Evolutionary conservation across 1,284 basidiomycete genomes (phyloP).

Genomic region (Ustilago xerochloae): DNA sequence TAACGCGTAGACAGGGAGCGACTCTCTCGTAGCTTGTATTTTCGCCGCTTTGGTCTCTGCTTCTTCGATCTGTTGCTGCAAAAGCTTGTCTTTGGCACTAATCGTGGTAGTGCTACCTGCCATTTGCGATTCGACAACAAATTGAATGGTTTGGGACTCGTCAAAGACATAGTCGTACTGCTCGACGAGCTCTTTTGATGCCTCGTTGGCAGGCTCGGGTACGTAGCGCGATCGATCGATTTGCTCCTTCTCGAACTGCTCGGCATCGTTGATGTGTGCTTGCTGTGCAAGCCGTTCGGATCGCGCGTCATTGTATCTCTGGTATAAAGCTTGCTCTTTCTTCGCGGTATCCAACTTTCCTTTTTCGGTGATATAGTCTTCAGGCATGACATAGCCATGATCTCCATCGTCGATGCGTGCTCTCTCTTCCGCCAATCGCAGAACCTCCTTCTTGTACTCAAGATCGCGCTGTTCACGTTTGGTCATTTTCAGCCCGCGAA

Average conservation of each 20-base stretch:
- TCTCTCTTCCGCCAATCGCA: constrained; percentile 91
- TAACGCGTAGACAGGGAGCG: constrained; percentile 64
- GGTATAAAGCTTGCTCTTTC: constrained; percentile 91
- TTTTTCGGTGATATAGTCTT: constrained; percentile 95
- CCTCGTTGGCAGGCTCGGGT: constrained; percentile 76
- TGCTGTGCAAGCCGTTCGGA: constrained; percentile 73
- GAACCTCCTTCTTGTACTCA: constrained; percentile 90
- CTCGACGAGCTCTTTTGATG: constrained; percentile 37
- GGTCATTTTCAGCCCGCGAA: constrained; percentile 73
- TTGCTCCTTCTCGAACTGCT: constrained; percentile 88
- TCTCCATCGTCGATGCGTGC: constrained; percentile 85
- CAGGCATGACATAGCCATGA: constrained; percentile 56
- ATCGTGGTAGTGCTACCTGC: constrained; percentile 69
- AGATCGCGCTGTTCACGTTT: constrained; percentile 83
- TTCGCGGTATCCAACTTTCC: constrained; percentile 98
- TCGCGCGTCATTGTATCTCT: constrained; percentile 80
- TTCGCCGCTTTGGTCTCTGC: constrained; percentile 75
- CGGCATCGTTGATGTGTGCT: constrained; percentile 93
- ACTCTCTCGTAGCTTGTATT: constrained; percentile 63
- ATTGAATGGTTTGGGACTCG: constrained; percentile 94
- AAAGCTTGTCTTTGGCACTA: constrained; percentile 85
- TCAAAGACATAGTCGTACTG: constrained; percentile 97
- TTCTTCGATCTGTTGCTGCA: constrained; percentile 89
- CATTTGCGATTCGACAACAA: constrained; percentile 80
- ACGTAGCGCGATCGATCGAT: constrained; percentile 77